Conservation (phyloP, 2,329 filamentous ascomycete genomes). For the Fusarium mangiferae region DNA sequence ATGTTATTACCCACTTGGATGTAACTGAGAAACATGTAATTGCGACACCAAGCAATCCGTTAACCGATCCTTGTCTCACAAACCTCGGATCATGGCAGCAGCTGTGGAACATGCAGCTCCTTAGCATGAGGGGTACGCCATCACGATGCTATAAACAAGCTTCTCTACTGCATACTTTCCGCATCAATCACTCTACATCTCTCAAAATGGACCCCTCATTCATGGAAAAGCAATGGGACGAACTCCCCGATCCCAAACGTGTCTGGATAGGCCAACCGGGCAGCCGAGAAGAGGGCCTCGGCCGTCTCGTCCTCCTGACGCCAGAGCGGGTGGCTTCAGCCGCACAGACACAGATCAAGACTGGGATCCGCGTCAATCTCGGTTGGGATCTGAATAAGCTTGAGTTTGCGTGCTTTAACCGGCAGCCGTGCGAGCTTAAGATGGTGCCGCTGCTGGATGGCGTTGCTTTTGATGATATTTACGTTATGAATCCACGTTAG, state of each 20-base stretch:
- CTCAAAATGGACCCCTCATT: conserved; percentile 17
- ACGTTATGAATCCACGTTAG: conserved; percentile 56
- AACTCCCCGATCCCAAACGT: conserved; percentile 58
- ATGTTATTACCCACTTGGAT: not conserved
- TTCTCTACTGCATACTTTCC: not conserved
- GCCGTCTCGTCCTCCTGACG: conserved; percentile 62
- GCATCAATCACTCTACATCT: not conserved
- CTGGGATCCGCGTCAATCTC: conserved; percentile 61
- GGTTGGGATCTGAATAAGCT: conserved; percentile 67
- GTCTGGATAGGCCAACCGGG: conserved; percentile 59
- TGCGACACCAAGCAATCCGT: not conserved
- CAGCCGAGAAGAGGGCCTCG: conserved; percentile 62
- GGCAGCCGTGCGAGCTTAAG: conserved; percentile 61
- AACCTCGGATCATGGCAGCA: not conserved
- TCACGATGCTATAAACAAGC: conserved; percentile 14
- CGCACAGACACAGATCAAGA: conserved; percentile 61
- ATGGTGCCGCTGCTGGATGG: conserved; percentile 60
- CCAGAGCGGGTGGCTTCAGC: conserved; percentile 59
- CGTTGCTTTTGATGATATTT: conserved; percentile 60
- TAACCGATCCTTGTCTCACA: not conserved
- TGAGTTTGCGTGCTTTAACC: conserved; percentile 63
- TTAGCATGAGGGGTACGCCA: not conserved
- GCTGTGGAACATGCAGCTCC: not conserved
- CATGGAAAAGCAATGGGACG: conserved; percentile 33
- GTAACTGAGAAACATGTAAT: not conserved